phyloP scores from a whole-genome alignment of 768 basidiomycete genomes.

The Fomitopsis serialis region DNA sequence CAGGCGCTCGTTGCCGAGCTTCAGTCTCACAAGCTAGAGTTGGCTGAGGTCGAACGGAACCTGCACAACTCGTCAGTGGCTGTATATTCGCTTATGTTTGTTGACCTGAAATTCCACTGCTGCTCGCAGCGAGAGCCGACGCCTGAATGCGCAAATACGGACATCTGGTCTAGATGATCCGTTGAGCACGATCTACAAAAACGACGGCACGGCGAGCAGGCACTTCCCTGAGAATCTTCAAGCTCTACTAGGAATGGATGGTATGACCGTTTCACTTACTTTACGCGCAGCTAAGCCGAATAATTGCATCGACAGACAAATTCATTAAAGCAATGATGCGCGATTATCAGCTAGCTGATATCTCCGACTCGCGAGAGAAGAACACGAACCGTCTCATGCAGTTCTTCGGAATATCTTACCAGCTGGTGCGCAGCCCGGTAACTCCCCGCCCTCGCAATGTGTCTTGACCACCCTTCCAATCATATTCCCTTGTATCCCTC shows the following conservation, averaged over 20 bases:
- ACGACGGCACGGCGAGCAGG: slow-evolving; percentile 40
- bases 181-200: slow-evolving; percentile 43
- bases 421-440: slow-evolving; percentile 37
- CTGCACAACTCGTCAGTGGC: slow-evolving; percentile 55
- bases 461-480: not conserved
- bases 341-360: slow-evolving; percentile 29
- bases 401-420: slow-evolving; percentile 52
- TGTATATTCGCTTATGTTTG: not conserved
- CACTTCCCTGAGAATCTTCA: slow-evolving; percentile 48
- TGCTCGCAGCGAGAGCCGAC: slow-evolving; percentile 46
- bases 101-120: no score
- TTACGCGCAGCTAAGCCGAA: not conserved
- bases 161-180: slow-evolving; percentile 33
- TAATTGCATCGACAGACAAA: slow-evolving; percentile 6
- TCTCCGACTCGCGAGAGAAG: slow-evolving; percentile 35
- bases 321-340: slow-evolving; percentile 23
- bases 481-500: no score
- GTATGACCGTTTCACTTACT: slow-evolving; percentile 27
- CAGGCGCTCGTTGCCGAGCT: slow-evolving; percentile 45
- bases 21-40: slow-evolving; percentile 34
- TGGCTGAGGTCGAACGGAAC: slow-evolving; percentile 40
- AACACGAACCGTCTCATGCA: slow-evolving; percentile 55
- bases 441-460: not conserved
- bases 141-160: slow-evolving; percentile 44
- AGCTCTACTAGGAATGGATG: slow-evolving; percentile 46